Percentiles rank a stretch among this genome's conserved stretches.
Evolutionary conservation across 2,329 filamentous ascomycete species (phyloP).

Genomic region (Cadophora sp.): DNA sequence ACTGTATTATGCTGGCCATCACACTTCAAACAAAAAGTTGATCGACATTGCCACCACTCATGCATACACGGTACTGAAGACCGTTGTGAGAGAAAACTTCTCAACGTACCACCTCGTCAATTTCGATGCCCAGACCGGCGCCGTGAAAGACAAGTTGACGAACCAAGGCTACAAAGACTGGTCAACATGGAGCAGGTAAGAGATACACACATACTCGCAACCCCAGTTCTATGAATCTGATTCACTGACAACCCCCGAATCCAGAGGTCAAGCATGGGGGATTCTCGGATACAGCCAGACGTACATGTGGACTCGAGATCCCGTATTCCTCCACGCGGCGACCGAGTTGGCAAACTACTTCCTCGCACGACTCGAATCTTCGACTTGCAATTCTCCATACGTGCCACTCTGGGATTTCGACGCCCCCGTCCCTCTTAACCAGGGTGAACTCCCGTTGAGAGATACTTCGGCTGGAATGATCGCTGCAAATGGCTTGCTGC

Average conservation of each 20-base stretch:
- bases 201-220: background rate
- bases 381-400: conserved; percentile 17
- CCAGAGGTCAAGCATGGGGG: conserved; percentile 37
- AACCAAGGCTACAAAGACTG: conserved; percentile 50
- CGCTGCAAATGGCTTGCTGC: conserved; percentile 50
- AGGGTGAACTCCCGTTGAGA: conserved; percentile 40
- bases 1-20: conserved; percentile 45
- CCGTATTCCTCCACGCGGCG: conserved; percentile 43
- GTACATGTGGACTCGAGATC: conserved; percentile 47
- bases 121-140: conserved; percentile 48
- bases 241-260: too few species aligned
- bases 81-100: conserved; percentile 45
- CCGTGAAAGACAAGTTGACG: conserved; percentile 47
- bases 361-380: conserved; percentile 42
- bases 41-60: conserved; percentile 46
- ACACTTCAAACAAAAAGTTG: conserved; percentile 41
- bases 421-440: conserved; percentile 39
- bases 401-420: conserved; percentile 51
- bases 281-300: conserved; percentile 48
- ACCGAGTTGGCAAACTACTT: conserved; percentile 50
- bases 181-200: conserved; percentile 48
- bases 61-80: conserved; percentile 44
- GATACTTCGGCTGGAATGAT: conserved; percentile 51
- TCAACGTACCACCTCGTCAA: conserved; percentile 51
- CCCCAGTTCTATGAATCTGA: background rate